phyloP scores from a whole-genome alignment of 306 rosid species.

The Citrullus colocynthis region DNA sequence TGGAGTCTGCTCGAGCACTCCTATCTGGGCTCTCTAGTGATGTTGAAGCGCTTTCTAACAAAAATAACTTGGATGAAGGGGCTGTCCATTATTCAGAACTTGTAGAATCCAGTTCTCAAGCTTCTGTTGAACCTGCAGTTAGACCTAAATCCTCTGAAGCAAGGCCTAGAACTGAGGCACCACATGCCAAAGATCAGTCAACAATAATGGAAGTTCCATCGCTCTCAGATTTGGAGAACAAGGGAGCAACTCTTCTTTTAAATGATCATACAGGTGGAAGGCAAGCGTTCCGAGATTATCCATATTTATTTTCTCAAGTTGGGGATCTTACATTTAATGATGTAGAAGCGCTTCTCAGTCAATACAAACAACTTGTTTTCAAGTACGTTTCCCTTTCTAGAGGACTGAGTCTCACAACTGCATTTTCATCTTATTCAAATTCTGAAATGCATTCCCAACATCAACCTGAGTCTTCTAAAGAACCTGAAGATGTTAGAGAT shows the following conservation, averaged over 20 bases:
- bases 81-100: conserved; percentile 24
- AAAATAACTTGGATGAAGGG: conserved; percentile 29
- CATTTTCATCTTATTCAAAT: conserved; percentile 24
- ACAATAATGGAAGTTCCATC: conserved; percentile 47
- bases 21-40: conserved; percentile 68
- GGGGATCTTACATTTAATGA: conserved; percentile 60
- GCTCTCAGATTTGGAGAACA: conserved; percentile 68
- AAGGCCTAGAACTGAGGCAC: conserved; percentile 29
- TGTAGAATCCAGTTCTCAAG: conserved; percentile 21
- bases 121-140: conserved; percentile 23
- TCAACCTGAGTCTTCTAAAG: conserved; percentile 25
- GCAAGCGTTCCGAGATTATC: conserved; percentile 44
- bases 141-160: conserved; percentile 27
- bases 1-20: conserved; percentile 86
- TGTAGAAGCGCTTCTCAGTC: conserved; percentile 71
- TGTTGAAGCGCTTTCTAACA: conserved; percentile 30
- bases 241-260: conserved; percentile 27
- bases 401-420: conserved; percentile 46
- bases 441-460: conserved; percentile 25
- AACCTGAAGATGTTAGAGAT: conserved; percentile 23
- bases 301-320: not conserved
- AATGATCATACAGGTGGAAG: conserved; percentile 49
- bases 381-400: conserved; percentile 72
- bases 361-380: conserved; percentile 76
- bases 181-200: conserved; percentile 22